These are phyloP conservation scores for Cystobasidium pallidum DNA, from an alignment of 1,284 basidiomycete genomes.

Conservation along the genomic window DNA sequence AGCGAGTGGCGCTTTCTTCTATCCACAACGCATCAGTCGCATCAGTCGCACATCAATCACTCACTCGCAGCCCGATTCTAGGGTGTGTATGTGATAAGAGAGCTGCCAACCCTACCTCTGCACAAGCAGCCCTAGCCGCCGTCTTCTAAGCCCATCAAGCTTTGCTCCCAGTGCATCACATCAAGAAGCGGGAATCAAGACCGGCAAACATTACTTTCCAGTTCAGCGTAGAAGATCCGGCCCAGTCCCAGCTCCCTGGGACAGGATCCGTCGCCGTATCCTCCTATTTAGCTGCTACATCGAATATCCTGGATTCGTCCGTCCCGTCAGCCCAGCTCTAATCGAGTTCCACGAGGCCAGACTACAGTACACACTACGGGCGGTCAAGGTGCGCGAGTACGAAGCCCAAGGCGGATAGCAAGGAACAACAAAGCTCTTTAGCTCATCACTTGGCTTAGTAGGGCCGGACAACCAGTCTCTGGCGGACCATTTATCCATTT, in stretches of 20 bases:
- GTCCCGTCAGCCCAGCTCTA: not conserved
- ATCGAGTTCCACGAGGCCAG: not conserved
- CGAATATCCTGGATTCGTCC: not conserved
- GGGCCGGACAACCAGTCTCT: too few relatives aligned
- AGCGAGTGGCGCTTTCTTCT: slow-evolving; percentile 1
- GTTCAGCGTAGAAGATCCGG: too few relatives aligned
- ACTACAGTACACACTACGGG: too few relatives aligned
- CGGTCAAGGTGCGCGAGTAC: too few relatives aligned
- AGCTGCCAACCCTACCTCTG: too few relatives aligned
- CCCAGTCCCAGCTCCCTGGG: too few relatives aligned
- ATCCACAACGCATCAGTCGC: not conserved
- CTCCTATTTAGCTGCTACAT: not conserved
- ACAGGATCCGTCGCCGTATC: not conserved
- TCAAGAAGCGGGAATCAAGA: not conserved
- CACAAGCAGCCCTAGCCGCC: not conserved
- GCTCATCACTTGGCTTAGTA: not conserved
- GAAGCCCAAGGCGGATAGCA: too few relatives aligned
- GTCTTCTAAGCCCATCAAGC: not conserved
- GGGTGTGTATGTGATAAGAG: too few relatives aligned
- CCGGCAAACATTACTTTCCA: too few relatives aligned
- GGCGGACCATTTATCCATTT: too few relatives aligned
- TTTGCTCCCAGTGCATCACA: not conserved
- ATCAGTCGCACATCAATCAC: slow-evolving; percentile 21
- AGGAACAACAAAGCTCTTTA: not conserved
- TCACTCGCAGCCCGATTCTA: not conserved